These are phyloP conservation scores for Myriosclerotinia curreyana DNA, from an alignment of 2,329 filamentous ascomycete species.

Conservation along the genomic window DNA sequence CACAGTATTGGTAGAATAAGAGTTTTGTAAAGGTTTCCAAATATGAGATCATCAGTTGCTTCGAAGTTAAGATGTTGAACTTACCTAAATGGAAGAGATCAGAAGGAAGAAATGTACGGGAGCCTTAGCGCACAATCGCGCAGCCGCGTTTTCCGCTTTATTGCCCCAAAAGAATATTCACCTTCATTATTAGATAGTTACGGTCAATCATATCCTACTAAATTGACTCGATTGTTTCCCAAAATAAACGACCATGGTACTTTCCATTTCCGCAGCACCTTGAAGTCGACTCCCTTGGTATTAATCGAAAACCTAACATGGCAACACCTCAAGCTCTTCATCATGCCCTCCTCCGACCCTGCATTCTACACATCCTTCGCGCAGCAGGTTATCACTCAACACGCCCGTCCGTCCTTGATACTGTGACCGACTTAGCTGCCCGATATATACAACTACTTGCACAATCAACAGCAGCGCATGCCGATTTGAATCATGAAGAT, in stretches of 20 bases:
- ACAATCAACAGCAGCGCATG: slow-evolving; percentile 67
- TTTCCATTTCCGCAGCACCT: slow-evolving; percentile 25
- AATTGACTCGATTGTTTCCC: slow-evolving; percentile 6
- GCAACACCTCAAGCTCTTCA: slow-evolving; percentile 53
- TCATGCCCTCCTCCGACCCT: slow-evolving; percentile 80
- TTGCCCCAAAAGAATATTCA: slow-evolving; percentile 1
- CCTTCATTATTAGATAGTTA: neutral
- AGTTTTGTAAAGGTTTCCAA: neutral
- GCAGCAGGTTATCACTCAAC: slow-evolving; percentile 86
- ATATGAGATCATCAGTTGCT: too few species aligned
- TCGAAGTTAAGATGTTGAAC: neutral
- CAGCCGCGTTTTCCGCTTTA: slow-evolving; percentile 16
- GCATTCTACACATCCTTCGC: slow-evolving; percentile 85
- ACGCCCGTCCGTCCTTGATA: slow-evolving; percentile 77
- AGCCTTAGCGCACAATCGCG: slow-evolving; percentile 13
- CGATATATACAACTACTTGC: slow-evolving; percentile 77
- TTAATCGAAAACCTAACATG: slow-evolving; percentile 29
- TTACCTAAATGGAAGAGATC: neutral
- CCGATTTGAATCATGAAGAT: slow-evolving; percentile 59
- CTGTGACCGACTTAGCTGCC: slow-evolving; percentile 80
- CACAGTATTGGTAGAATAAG: too few species aligned
- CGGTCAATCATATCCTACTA: neutral
- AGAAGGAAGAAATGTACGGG: slow-evolving; percentile 25
- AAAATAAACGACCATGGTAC: slow-evolving; percentile 32
- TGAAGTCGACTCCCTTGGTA: slow-evolving; percentile 28